Evolutionary conservation across 805 yeast species (phyloP).

Genomic region (Metschnikowia drakensbergensis): DNA sequence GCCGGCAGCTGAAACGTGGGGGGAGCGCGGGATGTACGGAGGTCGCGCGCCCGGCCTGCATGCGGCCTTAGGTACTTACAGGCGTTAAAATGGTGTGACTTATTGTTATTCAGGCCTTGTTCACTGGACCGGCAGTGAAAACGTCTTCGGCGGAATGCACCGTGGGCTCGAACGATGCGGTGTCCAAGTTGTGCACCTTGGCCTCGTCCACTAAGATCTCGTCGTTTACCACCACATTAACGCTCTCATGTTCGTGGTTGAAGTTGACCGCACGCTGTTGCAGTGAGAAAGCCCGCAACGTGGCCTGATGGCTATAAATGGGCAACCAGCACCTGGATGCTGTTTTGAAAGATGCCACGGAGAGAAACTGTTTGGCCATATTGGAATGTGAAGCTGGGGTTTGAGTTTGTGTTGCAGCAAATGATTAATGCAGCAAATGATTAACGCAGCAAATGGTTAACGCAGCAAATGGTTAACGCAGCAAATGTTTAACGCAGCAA

Average conservation of each 20-base stretch:
- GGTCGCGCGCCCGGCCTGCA: too few relatives aligned
- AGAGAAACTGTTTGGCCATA: constrained; percentile 29
- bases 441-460: too few relatives aligned
- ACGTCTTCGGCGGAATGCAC: constrained; percentile 40
- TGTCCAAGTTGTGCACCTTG: constrained; percentile 4
- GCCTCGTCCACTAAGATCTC: constrained; percentile 21
- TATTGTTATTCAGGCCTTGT: constrained; percentile 16
- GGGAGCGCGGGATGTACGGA: too few relatives aligned
- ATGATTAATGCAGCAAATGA: too few relatives aligned
- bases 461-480: too few relatives aligned
- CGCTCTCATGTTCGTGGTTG: constrained; percentile 26
- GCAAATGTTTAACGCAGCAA: too few relatives aligned
- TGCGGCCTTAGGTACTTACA: too few relatives aligned
- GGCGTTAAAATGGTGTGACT: too few relatives aligned
- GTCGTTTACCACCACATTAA: constrained; percentile 34
- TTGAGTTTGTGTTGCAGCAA: too few relatives aligned
- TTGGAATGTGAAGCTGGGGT: neutral
- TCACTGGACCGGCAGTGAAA: constrained; percentile 43
- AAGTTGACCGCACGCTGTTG: constrained; percentile 34
- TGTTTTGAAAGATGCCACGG: constrained; percentile 36
- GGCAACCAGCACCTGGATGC: constrained; percentile 43
- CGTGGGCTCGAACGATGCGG: constrained; percentile 34
- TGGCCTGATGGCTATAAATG: constrained; percentile 9
- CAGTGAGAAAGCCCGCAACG: constrained; percentile 32
- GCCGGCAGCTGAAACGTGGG: too few relatives aligned